Conservation (phyloP, 495 filamentous ascomycete genomes). For the Xylaria castorea region DNA sequence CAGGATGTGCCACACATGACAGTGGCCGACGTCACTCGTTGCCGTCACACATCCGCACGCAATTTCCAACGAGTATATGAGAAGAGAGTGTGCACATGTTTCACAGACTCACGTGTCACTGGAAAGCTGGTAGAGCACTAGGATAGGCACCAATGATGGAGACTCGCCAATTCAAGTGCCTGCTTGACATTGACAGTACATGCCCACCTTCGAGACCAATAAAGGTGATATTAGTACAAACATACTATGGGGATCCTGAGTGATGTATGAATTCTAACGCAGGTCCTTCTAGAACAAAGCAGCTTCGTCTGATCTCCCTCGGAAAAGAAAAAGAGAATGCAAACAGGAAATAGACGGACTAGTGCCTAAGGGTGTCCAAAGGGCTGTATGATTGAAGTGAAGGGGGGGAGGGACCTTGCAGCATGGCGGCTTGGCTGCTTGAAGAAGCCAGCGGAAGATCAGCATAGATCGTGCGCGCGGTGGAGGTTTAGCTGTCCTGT, state of each 20-base stretch:
- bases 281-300: background rate
- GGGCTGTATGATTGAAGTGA: background rate
- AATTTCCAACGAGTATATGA: conserved; percentile 7
- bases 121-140: background rate
- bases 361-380: background rate
- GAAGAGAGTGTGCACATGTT: conserved; percentile 4
- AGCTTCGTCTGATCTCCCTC: background rate
- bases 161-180: background rate
- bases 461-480: background rate
- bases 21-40: conserved; percentile 23
- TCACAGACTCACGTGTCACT: conserved; percentile 10
- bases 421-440: conserved; percentile 24
- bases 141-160: background rate
- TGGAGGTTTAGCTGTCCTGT: conserved; percentile 14
- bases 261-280: background rate
- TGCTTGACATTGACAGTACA: background rate
- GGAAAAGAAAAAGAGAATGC: background rate
- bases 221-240: background rate
- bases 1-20: conserved; percentile 8
- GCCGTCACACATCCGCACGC: conserved; percentile 12
- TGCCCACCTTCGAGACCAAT: background rate
- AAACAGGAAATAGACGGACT: background rate
- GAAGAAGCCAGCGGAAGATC: background rate
- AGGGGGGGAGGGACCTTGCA: conserved; percentile 24
- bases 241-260: background rate